A percentile compares a stretch with the other conserved stretches of the same genome.
phyloP scores from a whole-genome alignment of 2,329 filamentous ascomycete genomes.

The Ophioceras dolichostomum region DNA sequence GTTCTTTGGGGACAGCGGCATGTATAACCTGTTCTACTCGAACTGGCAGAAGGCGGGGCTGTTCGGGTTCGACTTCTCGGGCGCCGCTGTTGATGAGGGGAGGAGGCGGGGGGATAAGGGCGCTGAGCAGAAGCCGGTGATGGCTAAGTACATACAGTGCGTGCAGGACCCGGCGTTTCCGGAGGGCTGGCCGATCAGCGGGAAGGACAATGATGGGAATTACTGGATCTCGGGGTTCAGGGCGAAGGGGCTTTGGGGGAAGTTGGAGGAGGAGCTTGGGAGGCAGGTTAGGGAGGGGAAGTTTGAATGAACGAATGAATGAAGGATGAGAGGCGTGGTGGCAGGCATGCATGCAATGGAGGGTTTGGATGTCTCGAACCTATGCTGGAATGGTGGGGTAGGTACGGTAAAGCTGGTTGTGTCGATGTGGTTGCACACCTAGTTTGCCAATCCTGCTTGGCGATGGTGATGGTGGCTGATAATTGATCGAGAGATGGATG shows the following conservation, averaged over 20 bases:
- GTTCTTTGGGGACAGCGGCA: conserved; percentile 16
- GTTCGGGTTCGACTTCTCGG: conserved; percentile 13
- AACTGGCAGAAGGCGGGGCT: conserved; percentile 5
- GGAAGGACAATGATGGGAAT: conserved; percentile 16
- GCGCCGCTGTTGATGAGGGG: conserved; percentile 6
- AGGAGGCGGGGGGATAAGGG: background rate
- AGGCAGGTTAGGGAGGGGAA: too few species aligned
- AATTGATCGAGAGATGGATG: too few species aligned
- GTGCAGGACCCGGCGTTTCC: conserved; percentile 12
- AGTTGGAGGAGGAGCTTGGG: background rate
- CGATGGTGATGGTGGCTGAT: too few species aligned
- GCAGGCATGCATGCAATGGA: too few species aligned
- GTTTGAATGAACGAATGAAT: too few species aligned
- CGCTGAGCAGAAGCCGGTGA: conserved; percentile 3
- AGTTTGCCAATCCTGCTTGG: too few species aligned
- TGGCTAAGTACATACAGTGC: conserved; percentile 13
- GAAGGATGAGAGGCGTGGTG: too few species aligned
- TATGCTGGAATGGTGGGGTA: too few species aligned
- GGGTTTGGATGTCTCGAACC: too few species aligned
- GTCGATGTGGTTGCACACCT: too few species aligned
- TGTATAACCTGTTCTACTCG: conserved; percentile 16
- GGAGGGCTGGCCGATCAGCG: conserved; percentile 15
- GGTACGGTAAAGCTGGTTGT: too few species aligned
- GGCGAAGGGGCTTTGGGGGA: conserved; percentile 12
- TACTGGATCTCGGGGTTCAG: conserved; percentile 16